Base-by-base conservation (phyloP, 2,329 filamentous ascomycete genomes). In the Cladosporium sp. region DNA sequence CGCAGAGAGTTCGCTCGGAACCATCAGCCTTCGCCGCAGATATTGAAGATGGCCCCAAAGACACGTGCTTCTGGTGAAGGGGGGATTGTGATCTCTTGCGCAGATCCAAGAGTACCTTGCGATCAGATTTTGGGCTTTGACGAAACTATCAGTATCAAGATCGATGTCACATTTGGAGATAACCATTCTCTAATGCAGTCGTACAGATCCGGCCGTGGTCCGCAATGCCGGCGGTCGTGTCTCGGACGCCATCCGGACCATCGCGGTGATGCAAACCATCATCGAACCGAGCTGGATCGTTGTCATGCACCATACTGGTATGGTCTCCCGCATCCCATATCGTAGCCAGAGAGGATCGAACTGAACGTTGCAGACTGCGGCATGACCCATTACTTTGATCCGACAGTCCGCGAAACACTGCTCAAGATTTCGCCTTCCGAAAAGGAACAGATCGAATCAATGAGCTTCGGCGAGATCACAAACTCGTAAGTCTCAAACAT, bases 271-370 rank as follows among this genome's bases (percentile, higher is more conserved):
- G 60, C 60, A 63, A 23, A 23, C 60, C n/a, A 63, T 63, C 60
- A 49, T 49, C 18, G 39, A 46, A 11, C 58, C 58, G 10, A 34
- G 58, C 14, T 67, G 63, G 4, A 70, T 75, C 36, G 65, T 73
- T 56, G 66, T 76, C 10, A 66, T 75, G 43, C 71, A 75, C 28
- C 73, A 76, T 58, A 75, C 68, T 28, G 72, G 73, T 75, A 56
- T 18, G 58, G 5, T 14, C 10, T 26, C 18, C 30, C 16, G 7
- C 28, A 28, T 18, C 28, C 18, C 34, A 26, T 21, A 2, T 60
- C 25, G 8, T 21, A 32, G 16, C 23, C 25, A 30, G 36, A 6
- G 11, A 3, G 7, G 25, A 53, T 10, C 30, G 5, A n/a, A 7
- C 5, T 11, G 30, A 3, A 53, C 1, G 11, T 14, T 16, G 14